phyloP scores from a whole-genome alignment of 1,284 basidiomycete species.

The Ustilago sp. region DNA sequence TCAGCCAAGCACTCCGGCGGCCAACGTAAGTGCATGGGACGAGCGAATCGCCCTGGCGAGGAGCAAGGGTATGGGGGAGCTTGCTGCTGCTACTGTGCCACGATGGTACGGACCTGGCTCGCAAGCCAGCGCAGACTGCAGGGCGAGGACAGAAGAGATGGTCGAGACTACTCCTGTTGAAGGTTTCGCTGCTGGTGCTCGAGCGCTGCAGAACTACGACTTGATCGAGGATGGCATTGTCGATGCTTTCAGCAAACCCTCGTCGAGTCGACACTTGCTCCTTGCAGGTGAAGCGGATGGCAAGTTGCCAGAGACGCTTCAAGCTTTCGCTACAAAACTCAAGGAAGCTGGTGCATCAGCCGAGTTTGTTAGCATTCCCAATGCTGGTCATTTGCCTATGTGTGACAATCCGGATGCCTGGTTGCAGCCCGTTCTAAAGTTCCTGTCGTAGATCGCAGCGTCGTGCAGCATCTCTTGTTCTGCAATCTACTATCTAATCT shows the following conservation, averaged over 20 bases:
- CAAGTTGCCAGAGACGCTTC: conserved; percentile 69
- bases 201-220: conserved; percentile 71
- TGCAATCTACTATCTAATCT: conserved; percentile 7
- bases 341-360: conserved; percentile 60
- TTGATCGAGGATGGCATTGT: conserved; percentile 66
- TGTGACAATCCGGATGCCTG: conserved; percentile 69
- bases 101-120: conserved; percentile 70
- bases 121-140: conserved; percentile 53
- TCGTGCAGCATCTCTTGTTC: not conserved
- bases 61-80: conserved; percentile 62
- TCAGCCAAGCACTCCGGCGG: conserved; percentile 70
- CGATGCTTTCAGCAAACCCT: conserved; percentile 48
- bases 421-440: conserved; percentile 39
- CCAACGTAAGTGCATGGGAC: conserved; percentile 71
- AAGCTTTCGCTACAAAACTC: conserved; percentile 65
- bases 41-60: conserved; percentile 70
- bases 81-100: conserved; percentile 70
- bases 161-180: conserved; percentile 68
- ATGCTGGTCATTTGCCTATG: conserved; percentile 71
- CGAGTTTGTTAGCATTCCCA: conserved; percentile 64
- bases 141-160: conserved; percentile 55
- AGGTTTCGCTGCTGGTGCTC: conserved; percentile 70
- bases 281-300: conserved; percentile 71
- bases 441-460: conserved; percentile 20
- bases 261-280: conserved; percentile 60